Evolutionary conservation across 2,329 filamentous ascomycete genomes (phyloP).

Genomic region (Acarospora socialis): DNA sequence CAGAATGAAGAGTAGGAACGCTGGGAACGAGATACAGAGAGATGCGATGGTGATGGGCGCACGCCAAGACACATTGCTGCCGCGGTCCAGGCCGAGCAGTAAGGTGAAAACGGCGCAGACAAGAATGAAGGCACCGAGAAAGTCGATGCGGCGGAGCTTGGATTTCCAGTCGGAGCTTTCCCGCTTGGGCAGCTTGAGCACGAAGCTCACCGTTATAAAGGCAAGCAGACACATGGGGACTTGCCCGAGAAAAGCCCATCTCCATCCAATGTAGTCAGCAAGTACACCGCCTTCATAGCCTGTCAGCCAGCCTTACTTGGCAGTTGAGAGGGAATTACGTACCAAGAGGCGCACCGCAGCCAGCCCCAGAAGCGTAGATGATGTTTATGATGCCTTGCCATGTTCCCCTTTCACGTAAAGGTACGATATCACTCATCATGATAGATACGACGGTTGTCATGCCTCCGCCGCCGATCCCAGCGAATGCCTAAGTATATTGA

Average conservation of each 20-base stretch:
- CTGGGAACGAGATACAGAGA: constrained; percentile 39
- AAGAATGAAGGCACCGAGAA: constrained; percentile 54
- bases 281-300: constrained; percentile 40
- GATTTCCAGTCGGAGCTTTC: constrained; percentile 48
- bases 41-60: constrained; percentile 43
- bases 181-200: constrained; percentile 45
- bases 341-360: constrained; percentile 54
- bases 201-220: constrained; percentile 47
- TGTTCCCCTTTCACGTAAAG: constrained; percentile 52
- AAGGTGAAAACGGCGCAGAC: constrained; percentile 51
- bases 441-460: constrained; percentile 58
- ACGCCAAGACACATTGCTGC: constrained; percentile 57
- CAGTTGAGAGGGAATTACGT: constrained; percentile 2
- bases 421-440: constrained; percentile 55
- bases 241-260: constrained; percentile 62
- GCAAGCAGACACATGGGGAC: constrained; percentile 54
- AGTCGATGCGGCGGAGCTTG: constrained; percentile 57
- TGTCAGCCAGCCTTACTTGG: constrained; percentile 9
- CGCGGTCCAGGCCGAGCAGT: constrained; percentile 56
- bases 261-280: constrained; percentile 61
- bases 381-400: constrained; percentile 67
- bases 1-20: constrained; percentile 53
- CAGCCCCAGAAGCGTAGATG: constrained; percentile 53
- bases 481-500: constrained; percentile 30
- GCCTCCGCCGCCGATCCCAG: constrained; percentile 54